Base-by-base conservation (phyloP, 2,329 filamentous ascomycete species). In the Pyrenophora seminiperda region DNA sequence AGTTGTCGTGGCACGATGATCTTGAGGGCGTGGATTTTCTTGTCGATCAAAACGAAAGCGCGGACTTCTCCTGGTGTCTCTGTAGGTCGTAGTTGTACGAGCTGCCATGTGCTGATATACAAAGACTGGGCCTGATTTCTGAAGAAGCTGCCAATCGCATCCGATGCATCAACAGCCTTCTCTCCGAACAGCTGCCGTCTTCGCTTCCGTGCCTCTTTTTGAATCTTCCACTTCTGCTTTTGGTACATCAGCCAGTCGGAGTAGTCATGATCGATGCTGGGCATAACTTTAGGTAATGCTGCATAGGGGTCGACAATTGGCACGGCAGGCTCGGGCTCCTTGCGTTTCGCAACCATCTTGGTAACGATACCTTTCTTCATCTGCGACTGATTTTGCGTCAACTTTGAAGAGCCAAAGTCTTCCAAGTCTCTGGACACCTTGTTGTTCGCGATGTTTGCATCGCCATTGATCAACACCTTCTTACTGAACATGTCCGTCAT, bases 171-270 rank as follows among this genome's bases (percentile, higher is more conserved):
- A 40, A 79, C 79, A 9, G 86, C 83, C 49, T 88, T 87, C 65
- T 99, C 93, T 52, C 94, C 94, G 65, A 99, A 99, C 1, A 99
- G 79, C 70, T 99, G 94, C 40, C 93, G 84, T 57, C 95, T 83
- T 34, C 93, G 86, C 53, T 87, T 81, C 17, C 94, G 85, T 27
- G 93, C 91, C 70, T 96, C 89, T 67, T 91, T 96, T 71, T 99
- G 94, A 30, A 97, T 88, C 77, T 93, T 97, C 94, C 94, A 99
- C 74, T 99, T 99, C 76, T 92, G 85, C 75, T 99, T 99, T 71
- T 99, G 94, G 66, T 97, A 97, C 66, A 88, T 82, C 44, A 99
- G 73, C 79, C 96, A 99, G 0, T 84, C 90, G 14, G 84, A 78
- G 62, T 99, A 99, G 72, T 99, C 88, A 40, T 94, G 85, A 0